Conservation (phyloP, 2,329 filamentous ascomycete genomes). For the Parastagonospora avenae region DNA sequence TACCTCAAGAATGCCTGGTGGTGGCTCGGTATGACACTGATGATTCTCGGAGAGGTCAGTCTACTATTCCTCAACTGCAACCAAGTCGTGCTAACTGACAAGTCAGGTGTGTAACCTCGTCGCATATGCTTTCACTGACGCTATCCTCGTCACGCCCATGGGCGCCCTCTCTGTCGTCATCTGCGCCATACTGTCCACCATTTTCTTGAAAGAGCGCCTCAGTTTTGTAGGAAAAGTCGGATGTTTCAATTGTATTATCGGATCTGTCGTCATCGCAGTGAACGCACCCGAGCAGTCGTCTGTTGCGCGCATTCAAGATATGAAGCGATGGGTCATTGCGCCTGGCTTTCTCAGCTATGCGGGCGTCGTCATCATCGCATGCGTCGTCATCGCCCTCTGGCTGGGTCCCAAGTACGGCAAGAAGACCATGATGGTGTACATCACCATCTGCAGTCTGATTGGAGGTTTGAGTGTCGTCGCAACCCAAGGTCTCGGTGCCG, state of each 20-base stretch:
- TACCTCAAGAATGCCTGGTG: slow-evolving; percentile 95
- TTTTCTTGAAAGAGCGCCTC: slow-evolving; percentile 93
- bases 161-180: slow-evolving; percentile 92
- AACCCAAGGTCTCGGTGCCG: slow-evolving; percentile 89
- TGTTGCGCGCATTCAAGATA: slow-evolving; percentile 85
- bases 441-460: slow-evolving; percentile 93
- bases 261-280: slow-evolving; percentile 90
- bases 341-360: slow-evolving; percentile 87
- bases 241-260: slow-evolving; percentile 93
- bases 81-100: not conserved
- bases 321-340: slow-evolving; percentile 84
- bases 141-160: slow-evolving; percentile 90
- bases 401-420: slow-evolving; percentile 88
- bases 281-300: slow-evolving; percentile 89
- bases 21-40: slow-evolving; percentile 95
- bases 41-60: slow-evolving; percentile 88
- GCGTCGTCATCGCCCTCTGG: slow-evolving; percentile 74
- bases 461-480: slow-evolving; percentile 93
- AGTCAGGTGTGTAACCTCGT: slow-evolving; percentile 74
- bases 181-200: slow-evolving; percentile 86
- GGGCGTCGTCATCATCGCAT: slow-evolving; percentile 79
- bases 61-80: slow-evolving; percentile 42
- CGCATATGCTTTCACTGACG: slow-evolving; percentile 95
- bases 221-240: slow-evolving; percentile 96
- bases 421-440: slow-evolving; percentile 96